A percentile compares a stretch with the other conserved stretches of the same genome.
Evolutionary conservation across 768 basidiomycete species (phyloP).

Genomic region (Exidia glandulosa): DNA sequence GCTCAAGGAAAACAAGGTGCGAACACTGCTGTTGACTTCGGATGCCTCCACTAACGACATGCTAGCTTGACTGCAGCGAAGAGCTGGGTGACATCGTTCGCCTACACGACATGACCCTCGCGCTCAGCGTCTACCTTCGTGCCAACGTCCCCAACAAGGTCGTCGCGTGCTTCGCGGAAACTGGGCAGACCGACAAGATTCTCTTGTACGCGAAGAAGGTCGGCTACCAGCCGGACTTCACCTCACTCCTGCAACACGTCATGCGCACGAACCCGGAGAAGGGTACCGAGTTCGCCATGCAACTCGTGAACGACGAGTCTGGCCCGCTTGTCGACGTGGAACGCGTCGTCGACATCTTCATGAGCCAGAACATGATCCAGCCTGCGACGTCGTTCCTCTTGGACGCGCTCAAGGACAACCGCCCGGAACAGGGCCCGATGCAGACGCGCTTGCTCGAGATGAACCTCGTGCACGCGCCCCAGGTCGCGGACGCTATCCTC

Average conservation of each 20-base stretch:
- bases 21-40: constrained; percentile 3
- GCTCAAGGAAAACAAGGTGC: constrained; percentile 98
- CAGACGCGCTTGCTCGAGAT: constrained; percentile 96
- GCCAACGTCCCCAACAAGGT: constrained; percentile 99
- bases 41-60: constrained; percentile 1
- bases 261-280: constrained; percentile 96
- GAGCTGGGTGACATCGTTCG: constrained; percentile 97
- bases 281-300: constrained; percentile 94
- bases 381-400: constrained; percentile 96
- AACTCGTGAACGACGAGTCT: constrained; percentile 84
- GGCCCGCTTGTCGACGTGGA: constrained; percentile 92
- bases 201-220: constrained; percentile 97
- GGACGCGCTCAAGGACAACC: constrained; percentile 97
- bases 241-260: constrained; percentile 84
- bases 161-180: constrained; percentile 97
- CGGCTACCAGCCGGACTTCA: constrained; percentile 85
- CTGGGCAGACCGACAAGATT: constrained; percentile 97
- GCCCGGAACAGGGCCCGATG: constrained; percentile 88
- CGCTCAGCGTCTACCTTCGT: constrained; percentile 92
- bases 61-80: constrained; percentile 91
- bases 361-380: constrained; percentile 99
- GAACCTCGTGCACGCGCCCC: constrained; percentile 95
- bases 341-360: constrained; percentile 96
- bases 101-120: constrained; percentile 89
- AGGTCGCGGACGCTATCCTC: constrained; percentile 97